Percentiles rank a stretch among this genome's conserved stretches.
phyloP scores from a whole-genome alignment of 225 moss, liverwort and hornwort genomes.

The Thuidium tamariscinum region DNA sequence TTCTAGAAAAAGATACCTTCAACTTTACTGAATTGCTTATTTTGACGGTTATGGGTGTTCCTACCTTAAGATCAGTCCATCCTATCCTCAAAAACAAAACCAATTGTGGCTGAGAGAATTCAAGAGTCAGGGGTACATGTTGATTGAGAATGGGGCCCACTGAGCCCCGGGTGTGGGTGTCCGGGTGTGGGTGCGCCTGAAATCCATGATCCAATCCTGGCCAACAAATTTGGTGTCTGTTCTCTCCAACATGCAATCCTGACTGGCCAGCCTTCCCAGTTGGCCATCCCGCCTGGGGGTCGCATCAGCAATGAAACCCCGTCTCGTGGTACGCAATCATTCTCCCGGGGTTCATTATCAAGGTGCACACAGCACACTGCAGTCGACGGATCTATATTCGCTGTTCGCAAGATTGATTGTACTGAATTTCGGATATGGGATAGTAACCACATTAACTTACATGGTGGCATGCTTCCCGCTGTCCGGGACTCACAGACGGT shows the following conservation, averaged over 20 bases:
- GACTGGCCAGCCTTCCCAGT: neutral
- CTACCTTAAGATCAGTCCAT: neutral
- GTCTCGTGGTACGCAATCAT: neutral
- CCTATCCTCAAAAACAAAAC: neutral
- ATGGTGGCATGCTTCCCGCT: no score
- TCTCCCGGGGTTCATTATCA: neutral
- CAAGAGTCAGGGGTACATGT: neutral
- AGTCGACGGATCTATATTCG: neutral
- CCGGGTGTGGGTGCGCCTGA: neutral
- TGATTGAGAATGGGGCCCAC: neutral
- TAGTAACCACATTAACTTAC: neutral
- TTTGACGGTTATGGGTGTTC: no score
- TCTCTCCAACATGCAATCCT: neutral
- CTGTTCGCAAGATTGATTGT: neutral
- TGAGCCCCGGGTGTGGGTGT: neutral
- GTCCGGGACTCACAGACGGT: fast-evolving
- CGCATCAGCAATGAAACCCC: neutral
- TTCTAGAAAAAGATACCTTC: no score
- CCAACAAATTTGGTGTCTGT: neutral
- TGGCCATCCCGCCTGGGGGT: neutral
- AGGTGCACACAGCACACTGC: neutral
- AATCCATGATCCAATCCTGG: neutral
- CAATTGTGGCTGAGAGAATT: neutral
- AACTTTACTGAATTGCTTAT: no score
- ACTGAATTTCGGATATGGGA: neutral